Evolutionary conservation across 2,329 filamentous ascomycete species (phyloP).

Genomic region (Penicillium expansum): DNA sequence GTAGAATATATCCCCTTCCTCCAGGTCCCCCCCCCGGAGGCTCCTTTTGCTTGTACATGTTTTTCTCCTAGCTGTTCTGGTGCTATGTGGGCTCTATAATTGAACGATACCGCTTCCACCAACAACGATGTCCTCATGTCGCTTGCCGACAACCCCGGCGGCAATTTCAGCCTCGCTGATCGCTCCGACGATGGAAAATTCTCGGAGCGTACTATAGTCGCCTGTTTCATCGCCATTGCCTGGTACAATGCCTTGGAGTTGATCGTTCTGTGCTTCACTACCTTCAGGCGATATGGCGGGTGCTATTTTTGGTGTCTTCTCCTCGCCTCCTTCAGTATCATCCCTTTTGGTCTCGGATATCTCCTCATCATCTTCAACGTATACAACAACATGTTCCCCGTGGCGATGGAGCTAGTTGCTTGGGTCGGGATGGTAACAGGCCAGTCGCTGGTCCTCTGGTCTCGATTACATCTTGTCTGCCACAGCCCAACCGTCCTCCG

Average conservation of each 20-base stretch:
- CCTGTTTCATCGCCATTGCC: conserved; percentile 41
- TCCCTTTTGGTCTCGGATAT: conserved; percentile 47
- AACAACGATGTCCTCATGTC: conserved; percentile 23
- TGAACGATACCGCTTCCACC: background rate
- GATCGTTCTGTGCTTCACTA: conserved; percentile 46
- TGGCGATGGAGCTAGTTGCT: conserved; percentile 43
- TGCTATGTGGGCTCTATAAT: background rate
- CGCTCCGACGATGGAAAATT: conserved; percentile 7
- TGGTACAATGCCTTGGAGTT: conserved; percentile 52
- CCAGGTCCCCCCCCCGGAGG: background rate
- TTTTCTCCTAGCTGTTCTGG: background rate
- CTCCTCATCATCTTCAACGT: conserved; percentile 45
- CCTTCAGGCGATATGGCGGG: conserved; percentile 46
- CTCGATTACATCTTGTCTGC: conserved; percentile 47
- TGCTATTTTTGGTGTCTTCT: conserved; percentile 52
- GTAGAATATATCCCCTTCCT: background rate
- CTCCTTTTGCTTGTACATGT: background rate
- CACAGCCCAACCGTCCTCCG: conserved; percentile 35
- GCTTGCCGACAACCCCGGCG: conserved; percentile 12
- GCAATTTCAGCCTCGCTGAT: conserved; percentile 13
- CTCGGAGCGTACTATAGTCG: conserved; percentile 14
- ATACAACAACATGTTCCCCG: conserved; percentile 34
- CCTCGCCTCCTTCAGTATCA: conserved; percentile 43
- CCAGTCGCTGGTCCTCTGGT: conserved; percentile 50
- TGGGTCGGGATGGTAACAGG: conserved; percentile 50